Evolutionary conservation across 2,329 filamentous ascomycete species (phyloP), one percentile per base, ranked within the genome.

Genomic region (Graphilbum sp.): DNA sequence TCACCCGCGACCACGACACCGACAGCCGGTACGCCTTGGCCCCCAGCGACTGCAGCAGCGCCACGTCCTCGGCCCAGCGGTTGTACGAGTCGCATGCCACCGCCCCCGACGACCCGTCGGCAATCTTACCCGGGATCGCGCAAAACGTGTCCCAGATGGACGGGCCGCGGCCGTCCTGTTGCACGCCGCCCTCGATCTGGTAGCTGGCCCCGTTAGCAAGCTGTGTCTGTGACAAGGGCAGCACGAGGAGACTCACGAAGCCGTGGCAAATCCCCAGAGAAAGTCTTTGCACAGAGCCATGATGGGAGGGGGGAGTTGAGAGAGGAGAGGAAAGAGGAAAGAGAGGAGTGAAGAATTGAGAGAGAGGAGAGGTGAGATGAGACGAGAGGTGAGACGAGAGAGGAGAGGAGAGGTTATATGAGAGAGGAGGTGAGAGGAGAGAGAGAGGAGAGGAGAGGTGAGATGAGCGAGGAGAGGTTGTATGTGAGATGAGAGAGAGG

Each of bases 101-200:
- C 37, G 73, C 76, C 37, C 85, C 85, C 32, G 75, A 79, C 48
- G 68, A 75, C 41, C 74, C 78, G 50, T 83, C 80, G 40, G 83
- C 82, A 50, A 90, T 86, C 60, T 90, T 92, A 50, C 82, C 82
- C 7, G 79, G 75, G 38, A 74, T 78, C 45, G 71, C 71, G 60
- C 80, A 87, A 62, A 92, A 92, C n/a, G 72, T 78, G 59, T 93
- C 85, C 85, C 85, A 92, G 56, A 92, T 90, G 44, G 79, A 84
- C 39, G 82, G 76, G 18, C 72, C 79, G 46, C 84, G 80, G 46
- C 84, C 85, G 53, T 88, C 84, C 52, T 78, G 71, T 35, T 79
- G 64, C 30, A 69, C 64, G 35, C 75, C 75, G 41, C 85, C 85
- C 63, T 93, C 85, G 49, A 93, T 81, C 56, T 93, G 84, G 63